Evolutionary conservation across 768 basidiomycete genomes (phyloP).

Genomic region (Candolleomyces efflorescens): DNA sequence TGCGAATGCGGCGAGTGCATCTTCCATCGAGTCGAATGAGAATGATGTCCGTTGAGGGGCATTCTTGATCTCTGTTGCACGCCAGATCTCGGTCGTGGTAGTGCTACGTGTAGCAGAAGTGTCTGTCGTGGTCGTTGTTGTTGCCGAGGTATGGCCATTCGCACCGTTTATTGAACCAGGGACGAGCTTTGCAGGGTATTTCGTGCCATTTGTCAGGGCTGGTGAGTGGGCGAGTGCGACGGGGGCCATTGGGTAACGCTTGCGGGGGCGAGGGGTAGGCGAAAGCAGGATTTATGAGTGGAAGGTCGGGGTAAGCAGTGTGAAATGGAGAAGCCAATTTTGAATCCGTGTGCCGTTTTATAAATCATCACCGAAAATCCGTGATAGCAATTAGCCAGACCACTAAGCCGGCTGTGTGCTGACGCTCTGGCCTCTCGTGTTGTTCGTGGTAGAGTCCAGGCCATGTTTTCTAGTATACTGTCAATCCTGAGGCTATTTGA

Average conservation of each 20-base stretch:
- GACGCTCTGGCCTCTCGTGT: too few species aligned
- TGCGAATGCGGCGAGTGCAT: slow-evolving; percentile 70
- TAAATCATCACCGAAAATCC: slow-evolving; percentile 14
- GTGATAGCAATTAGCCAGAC: slow-evolving; percentile 12
- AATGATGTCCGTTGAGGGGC: slow-evolving; percentile 38
- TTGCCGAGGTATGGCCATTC: too few species aligned
- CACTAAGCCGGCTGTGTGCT: not conserved
- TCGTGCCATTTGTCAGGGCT: not conserved
- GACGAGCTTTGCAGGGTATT: slow-evolving; percentile 4
- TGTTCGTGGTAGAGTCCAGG: not conserved
- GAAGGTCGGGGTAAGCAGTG: slow-evolving; percentile 6
- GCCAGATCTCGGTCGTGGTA: slow-evolving; percentile 21
- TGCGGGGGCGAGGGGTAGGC: not conserved
- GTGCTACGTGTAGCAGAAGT: slow-evolving; percentile 8
- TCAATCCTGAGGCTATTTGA: not conserved
- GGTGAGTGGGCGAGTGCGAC: slow-evolving; percentile 18
- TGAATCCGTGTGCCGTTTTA: not conserved
- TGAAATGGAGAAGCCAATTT: slow-evolving; percentile 10
- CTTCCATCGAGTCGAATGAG: slow-evolving; percentile 76
- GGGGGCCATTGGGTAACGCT: slow-evolving; percentile 23
- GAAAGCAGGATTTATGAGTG: not conserved
- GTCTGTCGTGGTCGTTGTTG: slow-evolving; percentile 1
- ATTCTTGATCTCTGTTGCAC: slow-evolving; percentile 28
- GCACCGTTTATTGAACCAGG: not conserved
- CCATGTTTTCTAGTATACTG: not conserved